Percentiles rank a stretch among this genome's conserved stretches.
phyloP scores from a whole-genome alignment of 139 green algal genomes.

The Chlorella sp. region DNA sequence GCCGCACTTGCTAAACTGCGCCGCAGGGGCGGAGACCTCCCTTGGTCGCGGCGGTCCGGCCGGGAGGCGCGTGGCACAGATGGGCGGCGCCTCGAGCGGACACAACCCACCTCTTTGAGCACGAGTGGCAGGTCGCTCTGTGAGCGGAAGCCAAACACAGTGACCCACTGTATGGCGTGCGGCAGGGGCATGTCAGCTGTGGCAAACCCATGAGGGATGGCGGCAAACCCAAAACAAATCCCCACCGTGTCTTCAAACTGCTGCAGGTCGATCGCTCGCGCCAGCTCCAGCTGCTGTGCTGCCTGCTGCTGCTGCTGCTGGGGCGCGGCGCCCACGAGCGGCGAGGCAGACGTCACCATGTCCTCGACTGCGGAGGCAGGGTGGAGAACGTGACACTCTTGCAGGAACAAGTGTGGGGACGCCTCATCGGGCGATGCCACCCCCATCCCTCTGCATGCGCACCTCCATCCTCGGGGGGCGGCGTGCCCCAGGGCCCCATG shows the following conservation, averaged over 20 bases:
- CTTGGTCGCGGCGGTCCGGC: no score
- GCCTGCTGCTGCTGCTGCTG: not conserved
- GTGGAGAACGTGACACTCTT: no score
- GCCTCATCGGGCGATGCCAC: no score
- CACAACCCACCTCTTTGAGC: no score
- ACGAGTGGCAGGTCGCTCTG: conserved; percentile 27
- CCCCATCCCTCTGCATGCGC: not conserved
- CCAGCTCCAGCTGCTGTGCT: conserved; percentile 7
- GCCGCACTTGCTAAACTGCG: conserved; percentile 57
- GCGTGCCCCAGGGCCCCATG: not conserved
- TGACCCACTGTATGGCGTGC: conserved; percentile 45
- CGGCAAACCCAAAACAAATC: no score
- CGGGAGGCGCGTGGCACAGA: no score
- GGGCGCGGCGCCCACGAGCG: not conserved
- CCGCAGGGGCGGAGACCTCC: no score
- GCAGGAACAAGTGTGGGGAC: not conserved
- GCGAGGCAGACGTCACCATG: conserved; percentile 25
- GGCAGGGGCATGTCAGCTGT: not conserved
- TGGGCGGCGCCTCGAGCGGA: no score
- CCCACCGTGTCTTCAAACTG: conserved; percentile 25
- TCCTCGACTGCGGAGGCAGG: conserved; percentile 14
- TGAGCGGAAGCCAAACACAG: conserved; percentile 56
- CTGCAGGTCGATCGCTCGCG: conserved; percentile 6
- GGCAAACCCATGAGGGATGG: no score
- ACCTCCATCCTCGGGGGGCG: conserved; percentile 4